These are phyloP conservation scores for Globisporangium emineosum DNA, from an alignment of 352 stramenopile genomes.

Conservation along the genomic window DNA sequence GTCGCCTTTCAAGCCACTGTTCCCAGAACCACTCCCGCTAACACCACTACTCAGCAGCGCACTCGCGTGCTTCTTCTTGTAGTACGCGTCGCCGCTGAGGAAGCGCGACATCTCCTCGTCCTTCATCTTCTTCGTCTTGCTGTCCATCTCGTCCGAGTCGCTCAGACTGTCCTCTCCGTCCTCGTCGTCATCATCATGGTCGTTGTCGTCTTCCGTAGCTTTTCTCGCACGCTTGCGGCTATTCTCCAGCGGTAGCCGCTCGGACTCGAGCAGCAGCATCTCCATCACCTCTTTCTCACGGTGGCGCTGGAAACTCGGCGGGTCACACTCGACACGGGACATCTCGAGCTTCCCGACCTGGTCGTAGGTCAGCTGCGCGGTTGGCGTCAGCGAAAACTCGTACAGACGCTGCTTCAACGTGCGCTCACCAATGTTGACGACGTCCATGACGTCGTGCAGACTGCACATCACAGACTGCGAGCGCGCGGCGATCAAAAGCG, in stretches of 20 bases:
- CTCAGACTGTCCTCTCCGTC: conserved; percentile 29
- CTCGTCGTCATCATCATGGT: conserved; percentile 21
- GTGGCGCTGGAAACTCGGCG: conserved; percentile 85
- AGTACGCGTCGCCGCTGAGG: conserved; percentile 54
- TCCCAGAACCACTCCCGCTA: conserved; percentile 6
- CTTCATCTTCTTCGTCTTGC: conserved; percentile 50
- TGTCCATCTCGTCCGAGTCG: conserved; percentile 33
- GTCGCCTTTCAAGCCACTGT: conserved; percentile 15
- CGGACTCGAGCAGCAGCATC: conserved; percentile 84
- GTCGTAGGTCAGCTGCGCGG: conserved; percentile 93
- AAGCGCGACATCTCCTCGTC: conserved; percentile 81
- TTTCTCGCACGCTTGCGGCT: conserved; percentile 30
- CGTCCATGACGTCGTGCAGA: conserved; percentile 83
- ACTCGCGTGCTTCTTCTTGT: conserved; percentile 59
- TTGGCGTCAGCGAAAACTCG: conserved; percentile 96
- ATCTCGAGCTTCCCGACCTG: conserved; percentile 92
- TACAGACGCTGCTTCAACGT: conserved; percentile 95
- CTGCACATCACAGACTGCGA: conserved; percentile 93
- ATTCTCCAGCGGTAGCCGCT: conserved; percentile 59
- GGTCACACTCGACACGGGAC: conserved; percentile 84
- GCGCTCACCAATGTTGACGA: conserved; percentile 95
- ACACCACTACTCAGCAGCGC: conserved; percentile 29
- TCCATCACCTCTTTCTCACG: conserved; percentile 89
- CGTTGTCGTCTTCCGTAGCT: conserved; percentile 8
- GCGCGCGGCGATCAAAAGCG: conserved; percentile 95